phyloP scores from a whole-genome alignment of 192 early-diverging fungal genomes.

The Rhizoclosmatium sp. region DNA sequence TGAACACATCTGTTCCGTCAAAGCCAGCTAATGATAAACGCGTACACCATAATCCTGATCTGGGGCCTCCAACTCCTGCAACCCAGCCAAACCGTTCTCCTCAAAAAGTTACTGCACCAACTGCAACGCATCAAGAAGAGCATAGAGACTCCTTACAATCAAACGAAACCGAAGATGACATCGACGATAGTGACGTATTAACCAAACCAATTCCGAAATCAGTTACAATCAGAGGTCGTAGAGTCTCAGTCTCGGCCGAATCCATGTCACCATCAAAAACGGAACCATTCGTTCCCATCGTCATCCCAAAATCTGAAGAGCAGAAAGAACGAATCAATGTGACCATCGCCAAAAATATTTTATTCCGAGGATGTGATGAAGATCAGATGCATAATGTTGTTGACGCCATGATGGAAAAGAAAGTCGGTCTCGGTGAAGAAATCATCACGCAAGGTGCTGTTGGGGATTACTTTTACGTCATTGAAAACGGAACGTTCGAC shows the following conservation, averaged over 20 bases:
- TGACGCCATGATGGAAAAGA: constrained; percentile 95
- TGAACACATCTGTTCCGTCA: too few species aligned
- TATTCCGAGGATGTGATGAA: constrained; percentile 94
- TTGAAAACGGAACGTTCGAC: constrained; percentile 93
- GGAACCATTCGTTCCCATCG: constrained; percentile 73
- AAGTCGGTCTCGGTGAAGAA: constrained; percentile 68
- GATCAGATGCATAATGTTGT: constrained; percentile 95
- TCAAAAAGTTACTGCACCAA: too few species aligned
- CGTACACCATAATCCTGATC: too few species aligned
- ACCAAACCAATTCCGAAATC: background rate
- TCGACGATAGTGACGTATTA: background rate
- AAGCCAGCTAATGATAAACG: too few species aligned
- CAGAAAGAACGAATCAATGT: constrained; percentile 83
- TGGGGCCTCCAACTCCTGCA: too few species aligned
- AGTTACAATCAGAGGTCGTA: constrained; percentile 52
- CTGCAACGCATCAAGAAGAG: too few species aligned
- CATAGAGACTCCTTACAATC: background rate
- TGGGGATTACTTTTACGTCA: constrained; percentile 98
- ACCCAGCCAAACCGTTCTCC: too few species aligned
- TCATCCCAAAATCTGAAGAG: constrained; percentile 87
- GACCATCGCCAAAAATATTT: constrained; percentile 88
- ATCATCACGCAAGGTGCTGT: constrained; percentile 95
- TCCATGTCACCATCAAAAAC: constrained; percentile 91
- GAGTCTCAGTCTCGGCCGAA: constrained; percentile 95
- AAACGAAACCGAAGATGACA: background rate